Conservation (phyloP, 441 rosid genomes). For the Gossypium trilobum region DNA sequence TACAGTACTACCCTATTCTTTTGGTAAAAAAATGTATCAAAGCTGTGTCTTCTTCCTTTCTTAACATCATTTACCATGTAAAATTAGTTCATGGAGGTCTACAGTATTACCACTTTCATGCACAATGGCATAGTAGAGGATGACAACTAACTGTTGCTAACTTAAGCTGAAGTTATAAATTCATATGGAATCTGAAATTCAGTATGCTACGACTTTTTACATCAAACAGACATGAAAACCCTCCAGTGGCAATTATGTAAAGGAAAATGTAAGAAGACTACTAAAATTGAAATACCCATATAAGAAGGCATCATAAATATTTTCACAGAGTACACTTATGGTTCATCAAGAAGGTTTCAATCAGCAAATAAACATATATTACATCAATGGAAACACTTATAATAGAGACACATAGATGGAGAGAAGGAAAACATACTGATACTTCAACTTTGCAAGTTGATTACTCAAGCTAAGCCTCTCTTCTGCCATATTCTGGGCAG, state of each 20-base stretch:
- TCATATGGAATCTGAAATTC: not conserved
- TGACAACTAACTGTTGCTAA: not conserved
- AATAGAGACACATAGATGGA: constrained; percentile 12
- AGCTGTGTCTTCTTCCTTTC: not conserved
- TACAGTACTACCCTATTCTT: not conserved
- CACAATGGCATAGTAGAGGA: not conserved
- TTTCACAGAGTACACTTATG: not conserved
- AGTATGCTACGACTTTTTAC: not conserved
- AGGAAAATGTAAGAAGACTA: not conserved
- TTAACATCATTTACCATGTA: not conserved
- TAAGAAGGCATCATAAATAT: not conserved
- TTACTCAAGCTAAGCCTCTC: constrained; percentile 85
- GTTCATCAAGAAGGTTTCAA: not conserved
- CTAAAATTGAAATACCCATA: not conserved
- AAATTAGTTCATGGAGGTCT: not conserved
- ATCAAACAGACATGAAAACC: not conserved
- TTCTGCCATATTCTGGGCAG: constrained; percentile 79
- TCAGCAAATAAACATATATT: not conserved
- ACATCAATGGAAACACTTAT: not conserved
- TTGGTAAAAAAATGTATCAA: not conserved
- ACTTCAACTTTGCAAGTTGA: constrained; percentile 90
- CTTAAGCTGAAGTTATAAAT: not conserved
- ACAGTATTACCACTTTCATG: not conserved
- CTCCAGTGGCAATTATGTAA: not conserved
- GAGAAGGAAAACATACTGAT: constrained; percentile 63